Conservation (phyloP, 2,329 filamentous ascomycete species). For the Diaporthe humulicola region DNA sequence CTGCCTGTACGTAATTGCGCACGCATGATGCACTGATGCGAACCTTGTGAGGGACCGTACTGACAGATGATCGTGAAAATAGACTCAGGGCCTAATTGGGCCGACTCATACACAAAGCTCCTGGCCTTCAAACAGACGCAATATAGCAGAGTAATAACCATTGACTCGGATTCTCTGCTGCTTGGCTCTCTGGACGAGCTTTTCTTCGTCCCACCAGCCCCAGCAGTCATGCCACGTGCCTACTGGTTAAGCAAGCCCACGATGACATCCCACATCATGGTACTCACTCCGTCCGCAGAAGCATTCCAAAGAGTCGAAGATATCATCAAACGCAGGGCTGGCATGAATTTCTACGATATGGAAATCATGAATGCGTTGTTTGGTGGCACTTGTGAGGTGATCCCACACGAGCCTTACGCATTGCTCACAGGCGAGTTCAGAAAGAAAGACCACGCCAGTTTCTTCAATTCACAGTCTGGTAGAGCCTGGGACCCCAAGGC, state of each 20-base stretch:
- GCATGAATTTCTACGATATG: constrained; percentile 70
- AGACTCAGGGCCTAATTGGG: constrained; percentile 57
- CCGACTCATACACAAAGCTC: constrained; percentile 75
- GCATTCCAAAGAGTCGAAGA: constrained; percentile 59
- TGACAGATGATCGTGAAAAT: background rate
- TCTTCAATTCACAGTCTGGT: constrained; percentile 42
- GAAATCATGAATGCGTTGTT: constrained; percentile 76
- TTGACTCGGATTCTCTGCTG: constrained; percentile 74
- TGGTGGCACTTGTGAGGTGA: constrained; percentile 67
- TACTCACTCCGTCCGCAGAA: constrained; percentile 68
- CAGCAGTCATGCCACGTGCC: constrained; percentile 77
- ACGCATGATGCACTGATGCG: rapidly evolving
- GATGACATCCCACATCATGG: constrained; percentile 72
- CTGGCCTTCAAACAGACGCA: constrained; percentile 76
- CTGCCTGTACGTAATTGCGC: background rate
- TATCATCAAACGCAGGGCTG: constrained; percentile 42
- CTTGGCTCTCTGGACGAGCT: constrained; percentile 77
- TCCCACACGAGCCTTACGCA: constrained; percentile 74
- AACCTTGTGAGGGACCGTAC: background rate
- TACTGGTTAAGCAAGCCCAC: constrained; percentile 74
- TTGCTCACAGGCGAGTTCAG: constrained; percentile 74
- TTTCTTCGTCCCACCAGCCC: constrained; percentile 73
- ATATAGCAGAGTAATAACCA: constrained; percentile 65
- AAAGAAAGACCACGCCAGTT: constrained; percentile 59
- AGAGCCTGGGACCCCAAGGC: constrained; percentile 43